Evolutionary conservation across 2,329 filamentous ascomycete species (phyloP).

Genomic region (Aspergillus clavatus): DNA sequence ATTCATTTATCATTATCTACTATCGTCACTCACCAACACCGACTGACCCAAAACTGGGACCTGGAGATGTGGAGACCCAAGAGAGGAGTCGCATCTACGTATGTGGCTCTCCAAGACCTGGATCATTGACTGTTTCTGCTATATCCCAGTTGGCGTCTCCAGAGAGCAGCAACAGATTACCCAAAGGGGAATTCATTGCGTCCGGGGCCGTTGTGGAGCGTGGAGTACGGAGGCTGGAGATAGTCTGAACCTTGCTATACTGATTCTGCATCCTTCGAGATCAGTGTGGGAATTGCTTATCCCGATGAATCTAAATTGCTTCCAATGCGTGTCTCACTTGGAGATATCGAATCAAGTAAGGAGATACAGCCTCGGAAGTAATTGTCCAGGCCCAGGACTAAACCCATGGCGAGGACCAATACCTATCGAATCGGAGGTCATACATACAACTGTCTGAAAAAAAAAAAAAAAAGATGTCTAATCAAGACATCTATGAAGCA

Average conservation of each 20-base stretch:
- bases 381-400: not conserved
- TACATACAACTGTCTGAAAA: too few relatives aligned
- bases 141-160: too few relatives aligned
- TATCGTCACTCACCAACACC: not conserved
- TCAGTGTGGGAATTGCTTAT: not conserved
- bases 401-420: not conserved
- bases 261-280: not conserved
- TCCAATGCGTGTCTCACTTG: too few relatives aligned
- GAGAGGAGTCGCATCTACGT: not conserved
- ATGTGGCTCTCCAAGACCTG: not conserved
- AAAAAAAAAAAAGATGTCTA: too few relatives aligned
- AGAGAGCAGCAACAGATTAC: too few relatives aligned
- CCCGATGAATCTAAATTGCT: not conserved
- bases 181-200: not conserved
- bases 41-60: not conserved
- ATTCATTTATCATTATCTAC: not conserved
- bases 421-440: not conserved
- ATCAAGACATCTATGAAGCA: not conserved
- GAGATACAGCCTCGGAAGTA: not conserved
- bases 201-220: not conserved
- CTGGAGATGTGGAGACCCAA: not conserved
- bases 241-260: not conserved
- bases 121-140: too few relatives aligned
- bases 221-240: not conserved
- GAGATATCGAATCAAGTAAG: not conserved